Base-by-base conservation (phyloP, 2,329 filamentous ascomycete genomes). In the Trichoderma sp. region DNA sequence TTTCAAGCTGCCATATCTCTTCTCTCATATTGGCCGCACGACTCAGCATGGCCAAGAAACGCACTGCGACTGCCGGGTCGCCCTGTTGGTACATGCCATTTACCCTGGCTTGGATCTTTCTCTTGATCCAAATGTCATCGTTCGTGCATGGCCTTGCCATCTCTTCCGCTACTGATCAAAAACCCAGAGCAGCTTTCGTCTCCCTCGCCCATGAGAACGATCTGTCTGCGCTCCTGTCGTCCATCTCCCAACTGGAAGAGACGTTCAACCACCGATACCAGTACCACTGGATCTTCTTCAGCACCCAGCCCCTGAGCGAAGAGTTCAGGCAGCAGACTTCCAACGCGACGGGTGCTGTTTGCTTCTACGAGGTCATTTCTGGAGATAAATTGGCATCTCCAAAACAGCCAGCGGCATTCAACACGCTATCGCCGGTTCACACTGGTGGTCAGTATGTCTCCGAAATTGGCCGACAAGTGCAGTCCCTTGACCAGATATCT, bases 221-320 rank as follows among this genome's bases (percentile, higher is more conserved):
- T 64, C 78, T 84, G 27, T 71, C 79, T 14, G 79, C 78, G 41
- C 77, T 84, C 31, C 77, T 84, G 60, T 81, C 78, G 27, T 82
- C 83, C 21, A 82, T 97, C 87, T 84, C 84, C 35, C 93, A 97
- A 80, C 77, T 85, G 3, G 84, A 85, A 75, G 78, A 81, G 5
- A 80, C 80, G 1, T 97, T 94, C 92, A 97, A 97, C 81, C 85
- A 87, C 81, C 94, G 94, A 78, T 93, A 95, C 86, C 93, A 93
- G 80, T 97, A 97, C 81, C 93, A 95, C 62, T 97, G 94, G 93
- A 92, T 94, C 59, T 96, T 97, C 85, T 94, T 97, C 88, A 97
- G 95, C 83, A 91, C 95, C 80, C 90, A 92, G 71, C 91, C 92
- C 4, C 95, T 97, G 81, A 92, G 91, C 4, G 90, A 94, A 9